Percentiles rank a stretch among this genome's conserved stretches.
phyloP scores from a whole-genome alignment of 306 rosid species.

The Crotalaria pallida region DNA sequence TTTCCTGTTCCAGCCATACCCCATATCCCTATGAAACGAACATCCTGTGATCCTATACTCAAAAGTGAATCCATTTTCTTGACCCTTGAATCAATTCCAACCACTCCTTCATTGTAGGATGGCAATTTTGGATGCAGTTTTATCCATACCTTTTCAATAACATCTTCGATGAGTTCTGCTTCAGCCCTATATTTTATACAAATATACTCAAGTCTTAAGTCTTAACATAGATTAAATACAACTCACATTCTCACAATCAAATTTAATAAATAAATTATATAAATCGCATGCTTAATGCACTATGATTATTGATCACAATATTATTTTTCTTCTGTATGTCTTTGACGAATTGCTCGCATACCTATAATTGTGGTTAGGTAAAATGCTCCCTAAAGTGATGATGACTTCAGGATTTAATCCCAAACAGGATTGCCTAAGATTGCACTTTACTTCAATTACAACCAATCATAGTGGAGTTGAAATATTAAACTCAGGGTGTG shows the following conservation, averaged over 20 bases:
- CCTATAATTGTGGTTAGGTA: no score
- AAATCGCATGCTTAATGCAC: no score
- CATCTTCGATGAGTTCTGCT: constrained; percentile 25
- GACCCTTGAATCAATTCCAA: constrained; percentile 22
- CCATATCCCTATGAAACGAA: constrained; percentile 27
- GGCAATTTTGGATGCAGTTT: constrained; percentile 14
- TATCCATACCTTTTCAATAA: constrained; percentile 14
- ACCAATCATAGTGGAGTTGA: no score
- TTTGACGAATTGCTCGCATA: no score
- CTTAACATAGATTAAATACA: background rate
- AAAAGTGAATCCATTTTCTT: background rate
- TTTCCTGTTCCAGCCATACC: constrained; percentile 34
- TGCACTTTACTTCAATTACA: no score
- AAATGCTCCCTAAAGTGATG: no score
- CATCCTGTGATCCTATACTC: background rate
- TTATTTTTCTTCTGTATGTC: no score
- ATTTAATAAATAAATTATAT: background rate
- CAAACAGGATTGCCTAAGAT: no score
- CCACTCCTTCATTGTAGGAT: background rate
- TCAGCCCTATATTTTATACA: background rate
- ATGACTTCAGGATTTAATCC: no score
- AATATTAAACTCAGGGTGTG: no score
- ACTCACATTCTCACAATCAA: background rate
- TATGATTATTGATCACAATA: no score
- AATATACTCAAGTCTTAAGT: no score